Conservation (phyloP, 202 grass and related monocot species). For the Schoenoplectus triqueter region DNA sequence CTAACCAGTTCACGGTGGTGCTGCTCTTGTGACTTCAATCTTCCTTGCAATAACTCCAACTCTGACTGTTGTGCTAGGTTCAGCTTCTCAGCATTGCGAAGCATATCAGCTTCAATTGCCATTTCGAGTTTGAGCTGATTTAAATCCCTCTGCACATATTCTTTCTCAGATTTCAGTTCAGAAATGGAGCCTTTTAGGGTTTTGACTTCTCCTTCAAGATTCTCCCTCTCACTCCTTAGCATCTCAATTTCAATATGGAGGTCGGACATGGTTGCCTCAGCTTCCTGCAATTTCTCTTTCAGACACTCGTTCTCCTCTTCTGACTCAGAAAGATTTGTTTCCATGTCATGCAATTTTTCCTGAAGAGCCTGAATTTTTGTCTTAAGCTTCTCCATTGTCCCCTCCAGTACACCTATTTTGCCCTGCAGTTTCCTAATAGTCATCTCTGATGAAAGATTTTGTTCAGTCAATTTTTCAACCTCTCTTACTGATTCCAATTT, state of each 20-base stretch:
- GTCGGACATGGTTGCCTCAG: constrained; percentile 29
- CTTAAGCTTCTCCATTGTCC: constrained; percentile 41
- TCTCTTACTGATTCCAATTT: constrained; percentile 66
- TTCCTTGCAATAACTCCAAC: constrained; percentile 58
- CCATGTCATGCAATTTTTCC: constrained; percentile 36
- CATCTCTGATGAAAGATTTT: constrained; percentile 56
- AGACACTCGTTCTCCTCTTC: constrained; percentile 34
- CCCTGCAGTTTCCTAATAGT: constrained; percentile 56
- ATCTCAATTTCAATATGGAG: constrained; percentile 51
- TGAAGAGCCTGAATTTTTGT: constrained; percentile 37
- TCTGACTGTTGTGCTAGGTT: constrained; percentile 58
- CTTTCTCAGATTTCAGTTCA: constrained; percentile 55
- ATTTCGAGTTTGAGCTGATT: constrained; percentile 51
- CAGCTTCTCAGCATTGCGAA: constrained; percentile 68
- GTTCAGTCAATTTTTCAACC: constrained; percentile 57
- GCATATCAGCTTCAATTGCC: constrained; percentile 56
- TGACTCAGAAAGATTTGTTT: constrained; percentile 8
- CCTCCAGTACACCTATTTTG: constrained; percentile 43
- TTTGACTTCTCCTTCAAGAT: constrained; percentile 57
- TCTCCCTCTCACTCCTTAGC: constrained; percentile 57
- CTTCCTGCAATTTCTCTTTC: constrained; percentile 36
- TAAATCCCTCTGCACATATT: constrained; percentile 55
- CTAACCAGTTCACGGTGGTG: constrained; percentile 28
- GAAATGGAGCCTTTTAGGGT: constrained; percentile 50
- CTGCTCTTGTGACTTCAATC: constrained; percentile 63